Base-by-base conservation (phyloP, 805 yeast genomes). In the Brettanomyces bruxellensis region DNA sequence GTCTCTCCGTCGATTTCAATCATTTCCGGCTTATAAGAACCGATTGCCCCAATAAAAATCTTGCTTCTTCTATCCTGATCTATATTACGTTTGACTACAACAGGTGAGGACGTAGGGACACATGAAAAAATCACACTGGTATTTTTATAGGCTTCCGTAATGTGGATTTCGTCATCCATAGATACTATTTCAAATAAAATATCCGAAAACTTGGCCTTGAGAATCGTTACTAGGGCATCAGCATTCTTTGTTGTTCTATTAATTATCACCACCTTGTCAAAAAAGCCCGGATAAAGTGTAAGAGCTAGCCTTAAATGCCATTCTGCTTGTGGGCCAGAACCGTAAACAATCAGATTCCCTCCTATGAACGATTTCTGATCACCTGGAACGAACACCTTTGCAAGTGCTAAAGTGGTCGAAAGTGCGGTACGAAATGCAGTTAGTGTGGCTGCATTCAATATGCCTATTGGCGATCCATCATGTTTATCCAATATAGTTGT, bases 361-460 rank as follows among this genome's bases (percentile, higher is more conserved):
- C 41, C 41, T 9, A 37, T 38, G 22, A 12, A n/a, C 7, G 28
- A 32, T 5, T 52, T 55, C 34, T 62, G 57, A 25, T 38, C 47
- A 4, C 60, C 49, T 0, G 58, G 52, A 1, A 65, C 59, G 38
- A 65, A 62, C 13, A 58, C 55, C 47, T 69, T 70, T 11, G 60
- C 62, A 47, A 80, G 55, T 0, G 77, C 76, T 18, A 79, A 56
- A 5, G 73, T 66, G 25, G 78, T 71, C 25, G 79, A 76, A 46
- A 81, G 63, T 0, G 86, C 86, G 3, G 88, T 81, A 56, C 87
- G 68, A 51, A 81, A 79, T 0, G 83, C 87, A 2, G 87, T 81
- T 36, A 80, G 58, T 1, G 79, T 69, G 45, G 68, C 67, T 3
- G 83, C 86, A 53, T 78, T 79, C 35, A 81, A 56, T 3, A 80